Percentiles rank a stretch among this genome's conserved stretches.
phyloP scores from a whole-genome alignment of 495 filamentous ascomycete genomes.

The Penicillium daleae region DNA sequence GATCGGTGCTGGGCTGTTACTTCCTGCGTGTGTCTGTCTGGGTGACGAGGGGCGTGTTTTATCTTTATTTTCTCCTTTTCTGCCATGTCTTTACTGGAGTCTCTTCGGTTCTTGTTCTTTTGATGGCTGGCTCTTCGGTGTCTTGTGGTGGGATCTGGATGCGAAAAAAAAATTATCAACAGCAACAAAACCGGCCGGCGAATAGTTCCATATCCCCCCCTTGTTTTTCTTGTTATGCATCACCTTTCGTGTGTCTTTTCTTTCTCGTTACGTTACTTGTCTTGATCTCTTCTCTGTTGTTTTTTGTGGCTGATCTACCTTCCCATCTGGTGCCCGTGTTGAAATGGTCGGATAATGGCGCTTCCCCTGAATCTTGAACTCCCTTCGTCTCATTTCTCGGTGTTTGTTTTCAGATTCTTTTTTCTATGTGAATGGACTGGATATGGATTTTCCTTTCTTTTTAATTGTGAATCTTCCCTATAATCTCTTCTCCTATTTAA shows the following conservation, averaged over 20 bases:
- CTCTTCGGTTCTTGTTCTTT: slow-evolving; percentile 3
- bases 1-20: slow-evolving; percentile 10
- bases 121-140: not conserved
- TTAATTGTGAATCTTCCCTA: not conserved
- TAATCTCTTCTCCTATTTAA: slow-evolving; percentile 2
- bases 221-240: not conserved
- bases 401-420: slow-evolving; percentile 5
- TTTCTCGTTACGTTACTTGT: slow-evolving; percentile 19
- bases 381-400: slow-evolving; percentile 27
- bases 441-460: slow-evolving; percentile 14
- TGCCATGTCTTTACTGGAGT: too few species aligned
- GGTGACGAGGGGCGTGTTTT: not conserved
- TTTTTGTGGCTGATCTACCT: slow-evolving; percentile 1
- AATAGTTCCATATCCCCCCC: not conserved
- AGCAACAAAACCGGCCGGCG: slow-evolving; percentile 5
- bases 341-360: slow-evolving; percentile 25
- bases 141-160: slow-evolving; percentile 4
- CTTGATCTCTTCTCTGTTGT: not conserved
- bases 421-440: not conserved
- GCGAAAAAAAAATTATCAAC: slow-evolving; percentile 1
- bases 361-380: slow-evolving; percentile 12
- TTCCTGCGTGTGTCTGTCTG: not conserved
- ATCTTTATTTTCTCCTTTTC: slow-evolving; percentile 18
- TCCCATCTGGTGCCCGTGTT: not conserved
- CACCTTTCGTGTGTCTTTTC: not conserved